These are phyloP conservation scores for Saccharomycopsis sp. DNA, from an alignment of 805 yeast genomes.

Conservation along the genomic window DNA sequence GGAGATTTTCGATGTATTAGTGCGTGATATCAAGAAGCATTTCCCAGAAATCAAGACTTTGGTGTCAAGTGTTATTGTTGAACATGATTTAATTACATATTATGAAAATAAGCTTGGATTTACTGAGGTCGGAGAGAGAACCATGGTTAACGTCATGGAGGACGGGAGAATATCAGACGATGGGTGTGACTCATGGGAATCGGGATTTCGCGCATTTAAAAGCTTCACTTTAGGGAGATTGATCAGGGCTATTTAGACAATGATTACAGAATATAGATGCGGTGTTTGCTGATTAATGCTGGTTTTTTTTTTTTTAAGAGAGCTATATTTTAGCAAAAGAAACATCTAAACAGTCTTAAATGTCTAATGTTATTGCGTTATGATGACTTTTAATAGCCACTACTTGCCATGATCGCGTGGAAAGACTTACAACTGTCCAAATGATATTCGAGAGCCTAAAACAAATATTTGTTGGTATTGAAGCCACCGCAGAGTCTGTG, in stretches of 20 bases:
- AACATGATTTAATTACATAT: slow-evolving; percentile 42
- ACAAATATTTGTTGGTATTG: no score
- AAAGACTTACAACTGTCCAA: no score
- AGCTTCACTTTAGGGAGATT: slow-evolving; percentile 36
- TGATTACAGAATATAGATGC: neutral
- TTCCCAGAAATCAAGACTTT: slow-evolving; percentile 24
- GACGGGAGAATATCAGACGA: slow-evolving; percentile 22
- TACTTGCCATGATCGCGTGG: no score
- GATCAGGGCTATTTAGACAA: neutral
- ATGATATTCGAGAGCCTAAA: no score
- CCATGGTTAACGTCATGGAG: slow-evolving; percentile 25
- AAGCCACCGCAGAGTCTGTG: no score
- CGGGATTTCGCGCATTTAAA: slow-evolving; percentile 31
- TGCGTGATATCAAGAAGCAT: slow-evolving; percentile 17
- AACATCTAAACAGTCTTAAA: no score
- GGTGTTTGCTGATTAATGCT: no score
- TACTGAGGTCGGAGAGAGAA: slow-evolving; percentile 23
- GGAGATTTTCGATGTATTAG: slow-evolving; percentile 22
- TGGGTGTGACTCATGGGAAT: slow-evolving; percentile 28
- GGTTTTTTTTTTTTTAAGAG: no score
- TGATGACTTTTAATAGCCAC: no score
- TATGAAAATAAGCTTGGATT: slow-evolving; percentile 39
- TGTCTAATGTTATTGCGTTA: no score
- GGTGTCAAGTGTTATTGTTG: slow-evolving; percentile 39
- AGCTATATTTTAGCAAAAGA: no score